phyloP scores from a whole-genome alignment of 495 filamentous ascomycete genomes.

The Neurospora sp. region DNA sequence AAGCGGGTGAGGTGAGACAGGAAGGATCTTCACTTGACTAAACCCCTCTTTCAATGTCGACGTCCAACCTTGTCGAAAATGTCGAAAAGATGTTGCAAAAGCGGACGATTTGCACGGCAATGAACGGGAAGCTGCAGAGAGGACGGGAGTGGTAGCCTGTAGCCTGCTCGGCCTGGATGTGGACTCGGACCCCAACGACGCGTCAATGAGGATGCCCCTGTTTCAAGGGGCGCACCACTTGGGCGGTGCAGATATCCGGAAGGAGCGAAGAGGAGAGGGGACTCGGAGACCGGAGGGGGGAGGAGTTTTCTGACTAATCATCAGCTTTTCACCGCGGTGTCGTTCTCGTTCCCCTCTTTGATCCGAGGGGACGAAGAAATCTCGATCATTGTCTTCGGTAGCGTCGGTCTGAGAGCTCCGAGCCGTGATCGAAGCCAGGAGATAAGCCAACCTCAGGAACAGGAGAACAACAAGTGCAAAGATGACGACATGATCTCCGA shows the following conservation, averaged over 20 bases:
- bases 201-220: not conserved
- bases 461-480: not conserved
- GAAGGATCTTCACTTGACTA: not conserved
- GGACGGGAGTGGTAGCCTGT: not conserved
- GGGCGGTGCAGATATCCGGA: not conserved
- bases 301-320: not conserved
- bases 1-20: not conserved
- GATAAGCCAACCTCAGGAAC: not conserved
- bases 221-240: not conserved
- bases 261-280: not conserved
- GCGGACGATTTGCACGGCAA: not conserved
- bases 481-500: not conserved
- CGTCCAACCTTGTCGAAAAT: not conserved
- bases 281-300: not conserved
- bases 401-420: not conserved
- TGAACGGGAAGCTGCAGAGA: not conserved
- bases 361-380: not conserved
- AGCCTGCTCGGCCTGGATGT: not conserved
- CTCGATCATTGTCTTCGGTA: not conserved
- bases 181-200: not conserved
- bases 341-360: too few relatives aligned
- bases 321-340: too few relatives aligned
- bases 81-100: not conserved
- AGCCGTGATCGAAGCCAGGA: not conserved
- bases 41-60: not conserved